Percentiles rank a stretch among this genome's conserved stretches.
Conservation (phyloP, 805 yeast species). For the Spathaspora girioi region DNA sequence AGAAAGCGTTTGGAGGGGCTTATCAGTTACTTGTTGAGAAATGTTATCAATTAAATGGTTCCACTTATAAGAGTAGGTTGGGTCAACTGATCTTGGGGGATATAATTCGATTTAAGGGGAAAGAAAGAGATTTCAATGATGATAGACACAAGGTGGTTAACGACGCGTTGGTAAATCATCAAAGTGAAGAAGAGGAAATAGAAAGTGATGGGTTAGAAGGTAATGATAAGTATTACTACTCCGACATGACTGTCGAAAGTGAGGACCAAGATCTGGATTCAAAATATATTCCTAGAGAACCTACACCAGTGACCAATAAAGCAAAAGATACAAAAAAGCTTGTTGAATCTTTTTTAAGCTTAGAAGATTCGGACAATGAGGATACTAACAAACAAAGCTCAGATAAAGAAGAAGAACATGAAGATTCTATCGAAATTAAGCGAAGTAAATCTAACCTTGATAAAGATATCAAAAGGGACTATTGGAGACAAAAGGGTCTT, state of each 20-base stretch:
- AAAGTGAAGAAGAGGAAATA: conserved; percentile 16
- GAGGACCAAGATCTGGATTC: conserved; percentile 17
- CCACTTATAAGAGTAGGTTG: conserved; percentile 61
- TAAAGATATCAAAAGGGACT: conserved; percentile 34
- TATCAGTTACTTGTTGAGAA: conserved; percentile 70
- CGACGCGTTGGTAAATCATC: conserved; percentile 46
- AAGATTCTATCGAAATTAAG: conserved; percentile 8
- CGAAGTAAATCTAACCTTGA: conserved; percentile 21
- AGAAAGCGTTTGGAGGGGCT: conserved; percentile 86
- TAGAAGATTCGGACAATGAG: conserved; percentile 13
- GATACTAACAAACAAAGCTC: conserved; percentile 7
- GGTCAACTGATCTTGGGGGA: conserved; percentile 78
- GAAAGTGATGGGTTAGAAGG: conserved; percentile 35
- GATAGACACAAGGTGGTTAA: conserved; percentile 63
- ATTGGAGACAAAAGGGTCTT: conserved; percentile 42
- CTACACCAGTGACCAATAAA: conserved; percentile 9
- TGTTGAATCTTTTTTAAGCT: conserved; percentile 20
- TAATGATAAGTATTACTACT: conserved; percentile 39
- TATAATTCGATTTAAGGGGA: conserved; percentile 71
- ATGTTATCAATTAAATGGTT: conserved; percentile 67
- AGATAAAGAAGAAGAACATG: background rate
- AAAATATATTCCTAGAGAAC: conserved; percentile 3
- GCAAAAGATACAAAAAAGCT: conserved; percentile 11
- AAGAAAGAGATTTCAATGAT: conserved; percentile 72
- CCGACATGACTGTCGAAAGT: conserved; percentile 40